Percentiles rank a stretch among this genome's conserved stretches.
Conservation (phyloP, 2,329 filamentous ascomycete species). For the Botrytis cinerea region DNA sequence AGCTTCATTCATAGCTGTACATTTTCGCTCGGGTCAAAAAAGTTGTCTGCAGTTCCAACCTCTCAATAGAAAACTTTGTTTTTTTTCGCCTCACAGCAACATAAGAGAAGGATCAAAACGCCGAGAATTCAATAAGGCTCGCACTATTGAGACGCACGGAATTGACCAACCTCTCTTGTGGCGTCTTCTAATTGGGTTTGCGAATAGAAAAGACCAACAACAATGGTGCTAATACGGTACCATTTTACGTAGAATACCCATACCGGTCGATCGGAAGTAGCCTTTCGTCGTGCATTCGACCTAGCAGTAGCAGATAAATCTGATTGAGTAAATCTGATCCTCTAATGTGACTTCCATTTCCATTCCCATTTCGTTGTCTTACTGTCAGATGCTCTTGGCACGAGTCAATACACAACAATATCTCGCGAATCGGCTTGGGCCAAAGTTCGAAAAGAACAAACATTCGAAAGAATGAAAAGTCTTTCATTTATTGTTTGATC, state of each 20-base stretch:
- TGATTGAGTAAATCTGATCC: not conserved
- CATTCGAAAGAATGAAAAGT: not conserved
- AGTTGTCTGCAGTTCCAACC: not conserved
- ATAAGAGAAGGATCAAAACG: not conserved
- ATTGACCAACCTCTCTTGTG: constrained; percentile 2
- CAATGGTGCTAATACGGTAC: not conserved
- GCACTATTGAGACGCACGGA: not conserved
- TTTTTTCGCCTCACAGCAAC: not conserved
- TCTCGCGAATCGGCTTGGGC: not conserved
- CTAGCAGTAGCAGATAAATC: not conserved
- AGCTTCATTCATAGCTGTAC: not conserved
- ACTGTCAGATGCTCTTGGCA: constrained; percentile 23
- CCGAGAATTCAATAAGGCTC: not conserved
- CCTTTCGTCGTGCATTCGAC: not conserved
- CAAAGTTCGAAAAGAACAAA: not conserved
- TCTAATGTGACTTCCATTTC: not conserved
- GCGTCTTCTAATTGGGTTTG: not conserved
- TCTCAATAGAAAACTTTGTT: not conserved
- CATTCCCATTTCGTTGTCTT: not conserved
- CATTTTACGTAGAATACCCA: not conserved
- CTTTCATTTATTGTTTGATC: not conserved
- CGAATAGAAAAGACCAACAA: not conserved
- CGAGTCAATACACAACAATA: constrained; percentile 8
- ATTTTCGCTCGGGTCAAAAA: not conserved
- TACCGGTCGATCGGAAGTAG: not conserved